These are phyloP conservation scores for Diaporthe velutina DNA, from an alignment of 2,329 filamentous ascomycete genomes.

Conservation along the genomic window DNA sequence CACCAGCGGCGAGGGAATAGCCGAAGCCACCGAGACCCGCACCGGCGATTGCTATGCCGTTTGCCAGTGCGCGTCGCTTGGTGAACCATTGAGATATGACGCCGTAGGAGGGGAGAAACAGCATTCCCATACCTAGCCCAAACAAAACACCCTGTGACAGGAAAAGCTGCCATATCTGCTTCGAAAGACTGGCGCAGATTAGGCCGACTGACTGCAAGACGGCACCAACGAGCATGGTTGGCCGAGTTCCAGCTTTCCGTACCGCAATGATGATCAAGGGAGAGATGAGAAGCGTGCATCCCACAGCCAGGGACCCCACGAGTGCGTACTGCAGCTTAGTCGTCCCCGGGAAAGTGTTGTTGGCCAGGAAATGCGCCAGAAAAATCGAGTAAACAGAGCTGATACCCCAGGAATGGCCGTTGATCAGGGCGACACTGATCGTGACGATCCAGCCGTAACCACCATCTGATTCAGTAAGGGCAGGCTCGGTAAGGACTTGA, in stretches of 20 bases:
- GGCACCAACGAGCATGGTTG: not conserved
- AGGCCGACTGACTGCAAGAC: not conserved
- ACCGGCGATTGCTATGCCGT: not conserved
- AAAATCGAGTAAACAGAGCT: not conserved
- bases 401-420: conserved; percentile 1
- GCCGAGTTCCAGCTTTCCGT: not conserved
- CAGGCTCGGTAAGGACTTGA: too few species aligned
- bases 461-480: too few species aligned
- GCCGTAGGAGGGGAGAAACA: not conserved
- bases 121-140: not conserved
- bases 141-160: not conserved
- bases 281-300: not conserved
- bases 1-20: not conserved
- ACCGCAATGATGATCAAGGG: not conserved
- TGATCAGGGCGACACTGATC: not conserved
- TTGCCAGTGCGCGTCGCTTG: not conserved
- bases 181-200: not conserved
- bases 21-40: not conserved
- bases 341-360: not conserved
- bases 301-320: not conserved
- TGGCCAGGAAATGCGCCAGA: not conserved
- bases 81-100: not conserved
- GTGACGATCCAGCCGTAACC: not conserved
- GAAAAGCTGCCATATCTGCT: not conserved
- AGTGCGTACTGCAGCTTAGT: not conserved